Percentiles rank a stretch among this genome's conserved stretches.
phyloP scores from a whole-genome alignment of 495 filamentous ascomycete species.

The Penicillium pulvis region DNA sequence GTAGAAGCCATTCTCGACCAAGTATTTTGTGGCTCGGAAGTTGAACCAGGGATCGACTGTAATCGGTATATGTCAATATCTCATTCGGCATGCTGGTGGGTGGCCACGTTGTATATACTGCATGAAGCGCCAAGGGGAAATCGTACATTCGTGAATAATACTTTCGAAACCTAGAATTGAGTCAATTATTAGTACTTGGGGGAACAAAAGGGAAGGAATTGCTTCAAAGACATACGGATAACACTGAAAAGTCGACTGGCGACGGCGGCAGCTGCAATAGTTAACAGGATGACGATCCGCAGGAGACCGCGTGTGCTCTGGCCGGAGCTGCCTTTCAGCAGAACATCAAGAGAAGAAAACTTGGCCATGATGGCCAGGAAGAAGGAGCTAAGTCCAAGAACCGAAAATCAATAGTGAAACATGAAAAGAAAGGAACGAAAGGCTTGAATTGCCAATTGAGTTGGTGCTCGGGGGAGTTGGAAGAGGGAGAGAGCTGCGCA shows the following conservation, averaged over 20 bases:
- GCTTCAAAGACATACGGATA: slow-evolving; percentile 68
- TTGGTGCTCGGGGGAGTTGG: slow-evolving; percentile 30
- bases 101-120: slow-evolving; percentile 13
- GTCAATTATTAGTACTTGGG: slow-evolving; percentile 1
- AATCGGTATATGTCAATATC: slow-evolving; percentile 23
- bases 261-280: slow-evolving; percentile 90
- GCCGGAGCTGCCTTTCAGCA: slow-evolving; percentile 68
- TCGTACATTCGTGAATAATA: slow-evolving; percentile 99
- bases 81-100: slow-evolving; percentile 12
- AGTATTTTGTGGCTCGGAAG: slow-evolving; percentile 97
- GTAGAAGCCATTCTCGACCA: slow-evolving; percentile 95
- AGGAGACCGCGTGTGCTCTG: slow-evolving; percentile 82
- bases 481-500: slow-evolving; percentile 43
- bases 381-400: slow-evolving; percentile 36
- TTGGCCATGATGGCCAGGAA: slow-evolving; percentile 56
- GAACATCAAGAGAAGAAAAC: slow-evolving; percentile 51
- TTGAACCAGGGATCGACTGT: slow-evolving; percentile 99
- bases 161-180: slow-evolving; percentile 82
- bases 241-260: slow-evolving; percentile 97
- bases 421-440: slow-evolving; percentile 35
- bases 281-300: slow-evolving; percentile 86
- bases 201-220: not conserved
- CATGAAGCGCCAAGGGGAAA: slow-evolving; percentile 14
- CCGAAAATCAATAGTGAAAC: slow-evolving; percentile 24
- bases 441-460: slow-evolving; percentile 40